A percentile compares a stretch with the other conserved stretches of the same genome.
phyloP scores from a whole-genome alignment of 345 rosid species.

The Eucalyptus leucophloia region DNA sequence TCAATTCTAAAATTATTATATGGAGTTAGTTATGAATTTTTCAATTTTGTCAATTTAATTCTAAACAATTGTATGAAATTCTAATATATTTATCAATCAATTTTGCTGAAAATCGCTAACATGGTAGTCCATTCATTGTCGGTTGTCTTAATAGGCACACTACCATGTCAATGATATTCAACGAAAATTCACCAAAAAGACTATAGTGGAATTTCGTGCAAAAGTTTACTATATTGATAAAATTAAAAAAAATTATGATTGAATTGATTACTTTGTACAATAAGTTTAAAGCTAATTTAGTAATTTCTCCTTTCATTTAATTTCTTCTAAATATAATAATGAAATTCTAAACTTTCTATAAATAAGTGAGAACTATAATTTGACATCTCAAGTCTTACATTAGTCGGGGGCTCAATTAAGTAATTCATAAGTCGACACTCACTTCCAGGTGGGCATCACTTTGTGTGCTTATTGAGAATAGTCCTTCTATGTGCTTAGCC shows the following conservation, averaged over 20 bases:
- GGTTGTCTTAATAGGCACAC: background rate
- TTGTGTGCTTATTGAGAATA: background rate
- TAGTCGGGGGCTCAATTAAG: background rate
- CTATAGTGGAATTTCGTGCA: background rate
- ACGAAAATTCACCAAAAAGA: background rate
- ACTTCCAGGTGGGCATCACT: background rate
- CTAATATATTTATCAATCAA: background rate
- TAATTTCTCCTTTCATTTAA: background rate
- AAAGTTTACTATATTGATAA: too few relatives aligned
- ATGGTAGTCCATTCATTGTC: background rate
- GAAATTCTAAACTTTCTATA: background rate
- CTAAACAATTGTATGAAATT: background rate
- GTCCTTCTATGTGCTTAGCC: background rate
- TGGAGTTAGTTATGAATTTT: background rate
- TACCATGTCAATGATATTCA: accelerated
- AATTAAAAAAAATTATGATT: background rate
- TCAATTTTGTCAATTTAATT: background rate
- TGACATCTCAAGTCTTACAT: background rate
- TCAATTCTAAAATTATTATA: background rate
- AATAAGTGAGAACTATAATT: background rate
- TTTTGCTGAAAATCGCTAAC: background rate
- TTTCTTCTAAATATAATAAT: background rate
- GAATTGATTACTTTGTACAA: background rate
- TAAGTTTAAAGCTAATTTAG: background rate
- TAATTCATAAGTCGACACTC: background rate